Evolutionary conservation across 2,329 filamentous ascomycete species (phyloP).

Genomic region (Chalaropsis ovoidea): DNA sequence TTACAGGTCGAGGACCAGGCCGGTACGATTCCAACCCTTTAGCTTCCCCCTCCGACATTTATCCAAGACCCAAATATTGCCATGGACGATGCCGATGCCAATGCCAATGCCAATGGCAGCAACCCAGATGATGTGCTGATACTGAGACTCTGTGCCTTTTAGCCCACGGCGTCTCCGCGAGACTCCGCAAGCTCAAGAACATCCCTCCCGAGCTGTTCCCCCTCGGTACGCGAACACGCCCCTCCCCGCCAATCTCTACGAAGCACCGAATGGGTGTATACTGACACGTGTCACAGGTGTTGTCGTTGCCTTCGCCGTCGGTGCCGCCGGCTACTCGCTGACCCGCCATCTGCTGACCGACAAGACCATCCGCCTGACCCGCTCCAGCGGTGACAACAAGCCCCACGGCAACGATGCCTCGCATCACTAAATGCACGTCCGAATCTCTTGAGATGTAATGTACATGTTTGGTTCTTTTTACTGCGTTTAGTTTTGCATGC

Average conservation of each 20-base stretch:
- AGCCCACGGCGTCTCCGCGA: slow-evolving; percentile 97
- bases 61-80: not conserved
- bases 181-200: slow-evolving; percentile 77
- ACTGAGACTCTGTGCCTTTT: slow-evolving; percentile 1
- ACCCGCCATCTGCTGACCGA: slow-evolving; percentile 74
- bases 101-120: not conserved
- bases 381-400: slow-evolving; percentile 41
- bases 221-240: slow-evolving; percentile 53
- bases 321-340: slow-evolving; percentile 73
- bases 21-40: slow-evolving; percentile 42
- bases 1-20: slow-evolving; percentile 55
- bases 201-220: slow-evolving; percentile 91
- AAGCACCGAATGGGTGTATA: not conserved
- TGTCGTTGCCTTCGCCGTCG: slow-evolving; percentile 76
- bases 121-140: not conserved
- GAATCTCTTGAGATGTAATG: slow-evolving; percentile 28
- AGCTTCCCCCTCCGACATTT: not conserved
- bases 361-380: slow-evolving; percentile 80
- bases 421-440: slow-evolving; percentile 32
- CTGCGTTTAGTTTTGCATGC: slow-evolving; percentile 7
- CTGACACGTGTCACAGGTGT: slow-evolving; percentile 48
- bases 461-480: slow-evolving; percentile 10
- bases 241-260: slow-evolving; percentile 12
- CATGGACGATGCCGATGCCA: not conserved
- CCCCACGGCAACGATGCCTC: slow-evolving; percentile 30